Base-by-base conservation (phyloP, 768 basidiomycete genomes). In the Asterophora lycoperdoides region DNA sequence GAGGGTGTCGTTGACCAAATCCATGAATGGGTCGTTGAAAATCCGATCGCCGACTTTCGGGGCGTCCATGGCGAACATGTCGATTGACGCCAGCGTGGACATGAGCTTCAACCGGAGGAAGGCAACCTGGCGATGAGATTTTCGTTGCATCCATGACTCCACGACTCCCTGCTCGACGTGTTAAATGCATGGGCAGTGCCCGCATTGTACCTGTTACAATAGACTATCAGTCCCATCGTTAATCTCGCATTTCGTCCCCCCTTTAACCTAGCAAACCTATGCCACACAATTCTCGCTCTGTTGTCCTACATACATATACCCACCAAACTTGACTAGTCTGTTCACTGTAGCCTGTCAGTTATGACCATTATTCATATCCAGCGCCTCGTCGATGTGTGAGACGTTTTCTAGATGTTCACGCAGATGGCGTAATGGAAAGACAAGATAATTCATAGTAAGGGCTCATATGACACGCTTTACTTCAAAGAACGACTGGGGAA, bases 401-500 rank as follows among this genome's bases (percentile, higher is more conserved):
- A 11, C 18, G 13, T 8, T 15, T 23, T 10, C 29, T 30, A 30
- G n/a, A 29, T 28, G 26, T 40, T 30, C 19, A 44, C 19, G 35
- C 30, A 29, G 17, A 8, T 17, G n/a, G 28, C 23, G 28, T 13
- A 8, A 36, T 5, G 34, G 40, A 32, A 34, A 15, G 9, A 17
- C 9, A n/a, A 47, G 28, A 30, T 47, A 40, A 42, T 34, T n/a
- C n/a, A 19, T 41, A 33, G 42, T 26, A 35, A 46, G 23, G n/a
- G 19, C 44, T 71, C 79, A 89, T 68, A 92, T 86, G 57, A 91
- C 86, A 65, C 92, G 81, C 65, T 88, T 90, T 42, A 93, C 88
- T 72, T 93, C 91, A 58, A 94, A 93, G 80, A 90, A 89, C 14
- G 87, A 87, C 84, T 85, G 55, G 46, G 49, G 41, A 38, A 44